Evolutionary conservation across 257 asterid genomes (phyloP), one percentile per base, ranked within the genome.

Genomic region (Jacaranda copaia): DNA sequence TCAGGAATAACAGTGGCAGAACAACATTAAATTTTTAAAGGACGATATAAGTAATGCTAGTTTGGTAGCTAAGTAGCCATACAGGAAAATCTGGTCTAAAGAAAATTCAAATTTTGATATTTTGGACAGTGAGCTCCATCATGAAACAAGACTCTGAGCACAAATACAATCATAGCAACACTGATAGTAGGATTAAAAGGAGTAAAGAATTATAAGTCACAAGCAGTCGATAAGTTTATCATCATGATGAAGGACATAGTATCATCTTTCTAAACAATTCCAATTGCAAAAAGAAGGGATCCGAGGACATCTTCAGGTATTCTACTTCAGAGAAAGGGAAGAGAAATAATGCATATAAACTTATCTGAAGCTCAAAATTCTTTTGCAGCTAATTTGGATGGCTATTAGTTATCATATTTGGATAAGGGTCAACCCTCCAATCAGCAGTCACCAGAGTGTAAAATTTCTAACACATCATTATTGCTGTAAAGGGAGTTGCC

Each of bases 401-500:
- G 55, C 16, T 39, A 7, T 38, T 39, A 39, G 32, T 19, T 14
- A 61, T 48, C 14, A 7, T 13, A 15, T 63, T 63, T 39, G 14
- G 19, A 18, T 3, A 63, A 39, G 51, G 15, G 19, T 63, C 14
- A 11, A 19, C 70, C 18, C 58, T 52, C 1, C 20, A 52, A n/a
- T 52, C 53, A 48, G 53, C 14, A 35, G 46, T 64, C 36, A 42
- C 14, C 8, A 5, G 39, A 10, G 12, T 45, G 57, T 4, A 20
- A 46, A 67, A 18, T 67, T 42, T 75, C 20, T 35, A 4, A 75
- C 65, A 60, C 32, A 45, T 73, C 58, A 73, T 42, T 73, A 53
- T 53, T 53, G 56, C 15, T 25, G 32, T 39, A 45, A 10, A 49
- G 16, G 42, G 43, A 4, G 32, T 25, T 25, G 32, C 32, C 2